phyloP scores from a whole-genome alignment of 202 grass and related monocot species.

The Carex arenaria region DNA sequence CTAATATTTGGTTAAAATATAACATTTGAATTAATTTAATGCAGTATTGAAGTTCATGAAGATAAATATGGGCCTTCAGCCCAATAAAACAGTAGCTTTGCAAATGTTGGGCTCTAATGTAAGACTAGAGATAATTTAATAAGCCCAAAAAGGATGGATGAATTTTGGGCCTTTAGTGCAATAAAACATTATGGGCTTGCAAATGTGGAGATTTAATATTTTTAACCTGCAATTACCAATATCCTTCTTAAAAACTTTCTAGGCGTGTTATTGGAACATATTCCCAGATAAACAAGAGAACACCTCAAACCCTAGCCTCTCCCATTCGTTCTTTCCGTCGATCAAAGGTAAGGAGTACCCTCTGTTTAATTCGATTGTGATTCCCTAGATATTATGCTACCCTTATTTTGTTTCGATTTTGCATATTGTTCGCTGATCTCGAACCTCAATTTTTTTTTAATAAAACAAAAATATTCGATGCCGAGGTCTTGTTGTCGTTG shows the following conservation, averaged over 20 bases:
- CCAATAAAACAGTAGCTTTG: no score
- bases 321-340: background rate
- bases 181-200: background rate
- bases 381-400: background rate
- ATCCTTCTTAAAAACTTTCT: background rate
- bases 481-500: background rate
- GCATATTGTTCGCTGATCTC: background rate
- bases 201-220: background rate
- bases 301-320: background rate
- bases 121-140: no score
- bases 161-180: background rate
- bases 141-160: background rate
- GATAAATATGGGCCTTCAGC: no score
- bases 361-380: background rate
- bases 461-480: background rate
- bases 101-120: no score
- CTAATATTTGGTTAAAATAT: no score
- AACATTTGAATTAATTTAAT: no score
- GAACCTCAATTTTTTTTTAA: background rate
- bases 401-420: background rate
- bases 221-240: background rate
- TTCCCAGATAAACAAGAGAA: background rate
- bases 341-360: background rate
- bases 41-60: no score
- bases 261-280: background rate